These are phyloP conservation scores for Posidonia oceanica DNA, from an alignment of 116 monocot genomes.

Conservation along the genomic window DNA sequence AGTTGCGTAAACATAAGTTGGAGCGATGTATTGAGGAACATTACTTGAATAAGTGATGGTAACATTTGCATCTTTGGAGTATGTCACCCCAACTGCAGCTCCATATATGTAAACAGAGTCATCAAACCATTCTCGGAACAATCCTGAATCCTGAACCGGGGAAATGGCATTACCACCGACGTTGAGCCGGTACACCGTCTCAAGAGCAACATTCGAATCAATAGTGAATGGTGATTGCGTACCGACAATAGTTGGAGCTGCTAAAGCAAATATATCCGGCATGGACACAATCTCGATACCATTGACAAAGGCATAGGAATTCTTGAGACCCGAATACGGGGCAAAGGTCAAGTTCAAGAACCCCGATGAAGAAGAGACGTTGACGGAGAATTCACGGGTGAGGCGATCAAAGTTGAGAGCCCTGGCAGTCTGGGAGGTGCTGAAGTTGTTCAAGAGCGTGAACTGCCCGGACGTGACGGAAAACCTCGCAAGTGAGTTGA, in stretches of 20 bases:
- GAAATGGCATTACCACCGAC: constrained; percentile 50
- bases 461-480: constrained; percentile 34
- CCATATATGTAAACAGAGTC: constrained; percentile 46
- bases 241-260: background rate
- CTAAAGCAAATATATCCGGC: constrained; percentile 16
- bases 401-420: constrained; percentile 38
- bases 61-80: constrained; percentile 34
- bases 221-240: background rate
- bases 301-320: constrained; percentile 55
- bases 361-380: constrained; percentile 17
- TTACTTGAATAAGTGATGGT: constrained; percentile 26
- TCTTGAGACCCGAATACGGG: constrained; percentile 20
- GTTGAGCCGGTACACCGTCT: constrained; percentile 59
- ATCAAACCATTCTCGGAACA: constrained; percentile 48
- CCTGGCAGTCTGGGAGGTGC: constrained; percentile 25
- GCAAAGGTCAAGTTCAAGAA: constrained; percentile 50
- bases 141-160: constrained; percentile 22
- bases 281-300: constrained; percentile 64
- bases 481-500: constrained; percentile 24
- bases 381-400: constrained; percentile 40
- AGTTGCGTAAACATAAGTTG: constrained; percentile 38
- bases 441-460: constrained; percentile 56
- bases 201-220: constrained; percentile 15
- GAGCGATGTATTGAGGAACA: constrained; percentile 40
- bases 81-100: constrained; percentile 44